Base-by-base conservation (phyloP, 2,329 filamentous ascomycete species). In the Colletotrichum musicola region DNA sequence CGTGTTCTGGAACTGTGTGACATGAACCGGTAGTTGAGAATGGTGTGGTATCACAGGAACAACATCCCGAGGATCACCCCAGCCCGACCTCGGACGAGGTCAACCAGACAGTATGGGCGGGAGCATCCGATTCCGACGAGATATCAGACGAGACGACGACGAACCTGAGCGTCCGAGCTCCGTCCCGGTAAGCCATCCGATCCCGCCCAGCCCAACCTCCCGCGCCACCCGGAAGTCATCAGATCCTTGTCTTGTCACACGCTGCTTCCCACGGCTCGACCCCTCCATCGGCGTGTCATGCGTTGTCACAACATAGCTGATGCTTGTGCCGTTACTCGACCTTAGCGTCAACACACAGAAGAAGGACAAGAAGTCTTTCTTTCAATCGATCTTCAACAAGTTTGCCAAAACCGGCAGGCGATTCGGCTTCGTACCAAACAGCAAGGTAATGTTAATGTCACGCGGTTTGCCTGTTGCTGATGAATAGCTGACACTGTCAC, bases 61-160 rank as follows among this genome's bases (percentile, higher is more conserved):
- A 18, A 59, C n/a, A 68, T 13, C 40, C 65, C 54, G 65, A 68
- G 1, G 65, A 64, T 35, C 65, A 68, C 4, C 65, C 65, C 27
- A 68, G 65, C n/a, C 65, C 65, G 22, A 68, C 65, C 9, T 64
- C 65, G 18, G 65, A 68, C n/a, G 65, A 68, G 55, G 65, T 68
- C 12, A 59, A 38, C 40, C 47, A 49, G 40, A 47, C 61, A 38
- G 20, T 68, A 9, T 68, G 65, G 65, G 47, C 61, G 40, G 65
- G 65, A 59, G 61, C 53, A 5, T 68, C 65, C 61, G 65, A 68
- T 20, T 68, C 65, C 18, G 65, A 68, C 40, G 27, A 64, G 54
- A 6, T 27, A 6, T 58, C 65, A n/a, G 65, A 68, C 61, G 61
- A 68, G 6, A 22, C 61, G 30, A 53, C 47, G 38, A 53, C 60